These are phyloP conservation scores for Trichoderma sp. DNA, from an alignment of 2,329 filamentous ascomycete species.

Conservation along the genomic window DNA sequence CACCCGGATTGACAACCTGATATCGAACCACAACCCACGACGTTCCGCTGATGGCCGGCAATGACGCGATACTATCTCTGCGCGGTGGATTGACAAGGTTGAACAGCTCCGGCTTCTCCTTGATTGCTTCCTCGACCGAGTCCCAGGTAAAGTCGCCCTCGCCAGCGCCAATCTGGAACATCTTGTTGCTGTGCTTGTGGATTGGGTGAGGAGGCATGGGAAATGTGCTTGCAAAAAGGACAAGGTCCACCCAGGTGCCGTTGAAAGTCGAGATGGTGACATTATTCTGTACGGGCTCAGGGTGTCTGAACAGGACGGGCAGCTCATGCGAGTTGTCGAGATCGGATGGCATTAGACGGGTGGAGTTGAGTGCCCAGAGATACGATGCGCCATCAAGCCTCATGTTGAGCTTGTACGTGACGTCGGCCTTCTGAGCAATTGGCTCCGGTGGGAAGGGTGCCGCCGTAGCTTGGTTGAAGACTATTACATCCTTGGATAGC, in stretches of 20 bases:
- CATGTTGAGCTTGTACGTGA: conserved; percentile 50
- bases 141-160: conserved; percentile 54
- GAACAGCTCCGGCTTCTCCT: conserved; percentile 52
- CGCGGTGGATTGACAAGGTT: conserved; percentile 59
- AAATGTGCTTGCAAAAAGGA: conserved; percentile 49
- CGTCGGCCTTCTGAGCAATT: conserved; percentile 48
- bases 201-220: conserved; percentile 59
- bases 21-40: conserved; percentile 56
- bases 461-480: conserved; percentile 49
- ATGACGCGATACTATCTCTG: conserved; percentile 47
- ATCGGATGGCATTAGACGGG: conserved; percentile 44
- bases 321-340: conserved; percentile 37
- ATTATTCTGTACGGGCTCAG: conserved; percentile 43
- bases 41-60: conserved; percentile 31
- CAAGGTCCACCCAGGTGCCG: conserved; percentile 58
- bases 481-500: conserved; percentile 44
- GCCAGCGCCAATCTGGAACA: conserved; percentile 58
- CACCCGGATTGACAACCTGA: conserved; percentile 54
- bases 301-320: conserved; percentile 53
- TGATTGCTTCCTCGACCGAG: conserved; percentile 55
- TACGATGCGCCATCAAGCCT: conserved; percentile 48
- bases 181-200: conserved; percentile 66
- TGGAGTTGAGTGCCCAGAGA: conserved; percentile 56
- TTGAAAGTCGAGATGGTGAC: conserved; percentile 52
- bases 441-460: conserved; percentile 52